Evolutionary conservation across 306 rosid genomes (phyloP), one percentile per base, ranked within the genome.

Genomic region (Fagus crenata): DNA sequence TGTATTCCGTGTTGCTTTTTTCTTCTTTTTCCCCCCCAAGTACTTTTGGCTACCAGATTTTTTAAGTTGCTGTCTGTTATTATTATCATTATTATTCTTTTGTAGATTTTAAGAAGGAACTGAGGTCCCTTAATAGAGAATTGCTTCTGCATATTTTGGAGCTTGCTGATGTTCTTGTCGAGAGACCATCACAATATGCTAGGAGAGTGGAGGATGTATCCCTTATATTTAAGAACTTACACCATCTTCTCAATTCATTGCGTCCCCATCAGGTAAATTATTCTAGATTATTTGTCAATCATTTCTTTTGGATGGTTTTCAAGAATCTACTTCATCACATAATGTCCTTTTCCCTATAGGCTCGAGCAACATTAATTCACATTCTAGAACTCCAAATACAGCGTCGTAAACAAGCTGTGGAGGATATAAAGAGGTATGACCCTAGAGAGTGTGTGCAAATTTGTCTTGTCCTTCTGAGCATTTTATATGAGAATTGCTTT

Each of bases 201-300:
- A 92, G 97, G 87, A 88, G 93, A 81, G 96, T 94, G n/a, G 97
- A 94, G 85, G 98, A 94, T 53, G 87, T 94, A 83, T 94, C 98
- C 74, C 91, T 93, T 51, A 86, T 90, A 79, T 92, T 90, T 81
- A 94, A 94, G 86, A 94, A 94, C 89, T 71, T 94, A 72, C 96
- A 94, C 78, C 97, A 94, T 79, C 96, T 94, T 85, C 89, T 94
- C 59, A 94, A 94, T 78, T 92, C 95, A 35, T 65, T 92, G 80
- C 94, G 97, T 31, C 98, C 97, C 37, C 97, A 94, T 84, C 98
- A 94, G 88, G 98, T 86, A 58, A n/a, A 17, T 54, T 22, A 37
- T 40, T 54, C 58, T 61, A 4, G 11, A 5, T 15, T 71, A 41
- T 49, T 53, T 9, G 22, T 49, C 12, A 69, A 41, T 36, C 40